A percentile compares a stretch with the other conserved stretches of the same genome.
phyloP scores from a whole-genome alignment of 202 grass and related monocot species.

The Saccharum hybrid region DNA sequence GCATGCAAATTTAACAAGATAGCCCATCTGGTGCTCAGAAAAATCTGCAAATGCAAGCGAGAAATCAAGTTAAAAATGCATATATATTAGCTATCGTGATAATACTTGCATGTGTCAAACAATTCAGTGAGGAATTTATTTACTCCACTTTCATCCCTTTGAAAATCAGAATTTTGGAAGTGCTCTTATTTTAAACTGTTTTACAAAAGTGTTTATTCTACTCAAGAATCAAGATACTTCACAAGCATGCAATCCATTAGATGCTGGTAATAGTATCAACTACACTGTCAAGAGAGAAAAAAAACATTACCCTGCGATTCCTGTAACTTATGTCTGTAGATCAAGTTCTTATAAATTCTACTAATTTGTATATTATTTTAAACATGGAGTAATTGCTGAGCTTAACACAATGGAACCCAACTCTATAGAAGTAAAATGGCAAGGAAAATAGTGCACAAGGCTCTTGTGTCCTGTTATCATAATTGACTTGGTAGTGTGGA shows the following conservation, averaged over 20 bases:
- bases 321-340: background rate
- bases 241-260: conserved; percentile 16
- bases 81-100: background rate
- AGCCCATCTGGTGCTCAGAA: conserved; percentile 99
- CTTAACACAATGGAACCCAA: background rate
- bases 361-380: conserved; percentile 4
- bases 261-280: background rate
- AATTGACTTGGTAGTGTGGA: background rate
- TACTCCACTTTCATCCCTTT: conserved; percentile 24
- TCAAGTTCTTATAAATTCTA: background rate
- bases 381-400: conserved; percentile 1
- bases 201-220: background rate
- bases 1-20: conserved; percentile 98
- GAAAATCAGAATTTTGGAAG: conserved; percentile 29
- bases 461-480: background rate
- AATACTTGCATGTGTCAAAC: conserved; percentile 28
- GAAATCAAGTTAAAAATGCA: conserved; percentile 53
- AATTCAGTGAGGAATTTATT: conserved; percentile 8
- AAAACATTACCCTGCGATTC: background rate
- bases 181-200: background rate
- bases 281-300: background rate
- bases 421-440: background rate
- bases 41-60: conserved; percentile 72
- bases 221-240: conserved; percentile 20
- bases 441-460: background rate